Conservation (phyloP, 192 early-diverging fungal genomes). For the Coemansia sp. region DNA sequence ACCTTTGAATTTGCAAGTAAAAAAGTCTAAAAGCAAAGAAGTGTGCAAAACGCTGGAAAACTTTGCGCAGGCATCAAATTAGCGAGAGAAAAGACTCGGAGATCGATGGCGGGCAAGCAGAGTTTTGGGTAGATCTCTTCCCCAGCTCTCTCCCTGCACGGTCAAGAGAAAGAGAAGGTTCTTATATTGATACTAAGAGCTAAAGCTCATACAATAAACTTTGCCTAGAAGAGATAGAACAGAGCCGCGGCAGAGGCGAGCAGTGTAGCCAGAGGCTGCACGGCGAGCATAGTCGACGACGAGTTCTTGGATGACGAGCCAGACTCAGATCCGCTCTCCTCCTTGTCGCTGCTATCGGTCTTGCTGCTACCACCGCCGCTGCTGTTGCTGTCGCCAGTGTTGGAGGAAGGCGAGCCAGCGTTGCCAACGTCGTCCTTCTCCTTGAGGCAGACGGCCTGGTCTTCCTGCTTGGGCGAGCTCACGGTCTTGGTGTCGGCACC, state of each 20-base stretch:
- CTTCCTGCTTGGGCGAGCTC: slow-evolving; percentile 37
- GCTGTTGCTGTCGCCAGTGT: slow-evolving; percentile 8
- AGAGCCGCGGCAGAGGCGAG: slow-evolving; percentile 8
- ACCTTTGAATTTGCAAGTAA: not conserved
- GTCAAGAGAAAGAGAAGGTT: not conserved
- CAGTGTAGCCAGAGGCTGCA: slow-evolving; percentile 12
- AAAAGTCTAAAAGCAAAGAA: not conserved
- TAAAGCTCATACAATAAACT: not conserved
- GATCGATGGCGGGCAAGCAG: no score
- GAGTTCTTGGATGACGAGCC: not conserved
- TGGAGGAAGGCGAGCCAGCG: slow-evolving; percentile 20
- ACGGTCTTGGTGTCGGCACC: slow-evolving; percentile 36
- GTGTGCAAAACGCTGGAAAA: no score
- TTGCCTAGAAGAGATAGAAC: slow-evolving; percentile 12
- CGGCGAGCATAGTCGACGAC: not conserved
- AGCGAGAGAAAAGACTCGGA: no score
- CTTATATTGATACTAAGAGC: not conserved
- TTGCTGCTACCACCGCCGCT: not conserved
- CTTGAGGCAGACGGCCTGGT: slow-evolving; percentile 25
- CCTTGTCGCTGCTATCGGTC: not conserved
- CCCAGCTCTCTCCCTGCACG: no score
- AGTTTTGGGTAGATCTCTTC: no score
- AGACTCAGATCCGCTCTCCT: not conserved
- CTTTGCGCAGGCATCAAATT: no score
- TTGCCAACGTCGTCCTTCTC: slow-evolving; percentile 43